Base-by-base conservation (phyloP, 495 filamentous ascomycete genomes). In the Aspergillus asperescens region DNA sequence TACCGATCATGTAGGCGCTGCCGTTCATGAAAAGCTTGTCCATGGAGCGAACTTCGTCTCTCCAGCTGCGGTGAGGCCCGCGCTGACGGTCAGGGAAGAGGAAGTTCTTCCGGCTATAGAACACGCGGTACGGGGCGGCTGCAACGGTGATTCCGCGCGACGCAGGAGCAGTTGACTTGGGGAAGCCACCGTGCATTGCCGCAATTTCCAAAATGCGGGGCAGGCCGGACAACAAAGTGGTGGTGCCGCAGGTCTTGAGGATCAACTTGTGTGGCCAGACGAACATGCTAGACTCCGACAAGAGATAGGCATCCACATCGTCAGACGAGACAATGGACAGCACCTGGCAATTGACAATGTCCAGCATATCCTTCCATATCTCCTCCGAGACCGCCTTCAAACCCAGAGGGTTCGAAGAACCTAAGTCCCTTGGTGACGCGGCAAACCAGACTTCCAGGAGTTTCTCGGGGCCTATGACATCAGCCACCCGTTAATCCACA, bases 241-340 rank as follows among this genome's bases (percentile, higher is more conserved):
- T 99, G 6, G 94, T 99, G 46, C 94, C 94, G 63, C 94, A 99
- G 9, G 94, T 99, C 82, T 99, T 99, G 39, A 99, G 77, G 58
- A 99, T 95, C 42, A 99, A 76, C 75, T 99, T 99, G 81, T 99
- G 93, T 19, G 90, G 90, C 69, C 95, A 99, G 58, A 99, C 90
- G 68, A 99, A 99, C 92, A 99, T 75, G 83, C 93, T 97, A 16
- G 94, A 97, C 72, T 99, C 94, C 45, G 93, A 97, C 46, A 99
- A 81, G 27, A 99, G 81, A 62, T 99, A 99, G 57, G 94, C 94
- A 67, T 99, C 94, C 50, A 96, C 85, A 69, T 94, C 82, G 55
- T 96, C 90, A n/a, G 91, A 95, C 60, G 90, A 83, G 44, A 99
- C 80, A 55, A 95, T 82, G 9, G 94, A 99, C 31, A 99, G 82